These are phyloP conservation scores for Gossypium mustelinum DNA, from an alignment of 345 rosid genomes.

Conservation along the genomic window DNA sequence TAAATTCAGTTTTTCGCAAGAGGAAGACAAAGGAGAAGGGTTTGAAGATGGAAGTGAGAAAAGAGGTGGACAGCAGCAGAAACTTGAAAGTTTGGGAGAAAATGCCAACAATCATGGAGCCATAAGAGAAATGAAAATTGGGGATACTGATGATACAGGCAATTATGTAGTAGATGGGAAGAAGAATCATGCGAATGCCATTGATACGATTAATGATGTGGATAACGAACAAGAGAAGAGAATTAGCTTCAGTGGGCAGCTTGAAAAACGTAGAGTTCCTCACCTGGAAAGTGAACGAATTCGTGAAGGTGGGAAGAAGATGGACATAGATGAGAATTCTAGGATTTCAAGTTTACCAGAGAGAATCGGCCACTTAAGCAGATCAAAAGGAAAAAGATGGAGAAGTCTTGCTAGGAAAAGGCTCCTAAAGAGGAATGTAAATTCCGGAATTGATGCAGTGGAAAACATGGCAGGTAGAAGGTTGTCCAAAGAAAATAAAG, in stretches of 20 bases:
- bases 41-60: conserved; percentile 19
- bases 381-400: conserved; percentile 33
- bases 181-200: conserved; percentile 10
- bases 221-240: conserved; percentile 14
- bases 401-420: conserved; percentile 29
- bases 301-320: conserved; percentile 17
- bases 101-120: background rate
- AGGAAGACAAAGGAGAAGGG: background rate
- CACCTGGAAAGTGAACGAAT: conserved; percentile 15
- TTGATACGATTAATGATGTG: background rate
- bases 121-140: background rate
- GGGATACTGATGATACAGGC: background rate
- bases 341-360: conserved; percentile 10
- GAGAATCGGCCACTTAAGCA: conserved; percentile 17
- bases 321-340: conserved; percentile 18
- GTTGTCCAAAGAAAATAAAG: conserved; percentile 2
- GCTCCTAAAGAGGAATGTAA: conserved; percentile 22
- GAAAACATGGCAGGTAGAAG: conserved; percentile 9
- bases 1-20: background rate
- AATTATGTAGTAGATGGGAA: background rate
- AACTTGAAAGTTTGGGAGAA: conserved; percentile 13
- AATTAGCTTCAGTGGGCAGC: background rate
- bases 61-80: conserved; percentile 3
- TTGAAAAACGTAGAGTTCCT: conserved; percentile 2
- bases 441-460: conserved; percentile 8